phyloP scores from a whole-genome alignment of 805 yeast genomes.

The Wickerhamomyces kurtzmanii region DNA sequence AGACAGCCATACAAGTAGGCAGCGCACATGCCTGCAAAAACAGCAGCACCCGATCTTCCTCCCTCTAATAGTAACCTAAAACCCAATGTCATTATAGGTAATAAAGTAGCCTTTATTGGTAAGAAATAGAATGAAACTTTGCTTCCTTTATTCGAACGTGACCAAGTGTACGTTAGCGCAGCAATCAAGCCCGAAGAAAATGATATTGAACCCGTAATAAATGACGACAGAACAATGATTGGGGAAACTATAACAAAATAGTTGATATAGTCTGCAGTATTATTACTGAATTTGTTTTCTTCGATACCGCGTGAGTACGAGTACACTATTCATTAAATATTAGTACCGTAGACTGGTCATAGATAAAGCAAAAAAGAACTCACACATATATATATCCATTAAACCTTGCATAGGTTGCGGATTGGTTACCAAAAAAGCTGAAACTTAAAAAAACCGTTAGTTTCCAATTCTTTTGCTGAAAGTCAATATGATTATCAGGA shows the following conservation, averaged over 20 bases:
- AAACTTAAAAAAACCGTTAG: too few relatives aligned
- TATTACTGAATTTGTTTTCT: slow-evolving; percentile 34
- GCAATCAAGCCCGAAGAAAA: slow-evolving; percentile 33
- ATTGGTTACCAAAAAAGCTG: slow-evolving; percentile 36
- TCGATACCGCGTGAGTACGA: slow-evolving; percentile 49
- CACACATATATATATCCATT: slow-evolving; percentile 46
- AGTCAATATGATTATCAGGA: too few relatives aligned
- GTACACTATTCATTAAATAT: too few relatives aligned
- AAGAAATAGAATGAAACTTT: slow-evolving; percentile 42
- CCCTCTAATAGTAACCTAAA: slow-evolving; percentile 36
- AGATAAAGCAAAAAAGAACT: too few relatives aligned
- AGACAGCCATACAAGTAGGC: slow-evolving; percentile 54
- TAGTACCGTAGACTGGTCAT: too few relatives aligned
- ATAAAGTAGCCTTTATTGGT: slow-evolving; percentile 47
- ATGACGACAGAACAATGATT: slow-evolving; percentile 26
- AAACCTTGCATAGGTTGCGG: slow-evolving; percentile 32
- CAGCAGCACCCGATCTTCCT: slow-evolving; percentile 24
- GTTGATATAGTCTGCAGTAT: slow-evolving; percentile 47
- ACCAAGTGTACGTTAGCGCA: slow-evolving; percentile 53
- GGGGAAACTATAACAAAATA: slow-evolving; percentile 41
- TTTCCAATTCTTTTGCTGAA: too few relatives aligned
- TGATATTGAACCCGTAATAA: slow-evolving; percentile 18
- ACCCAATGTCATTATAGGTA: slow-evolving; percentile 39
- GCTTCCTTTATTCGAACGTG: slow-evolving; percentile 39
- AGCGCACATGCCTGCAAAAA: slow-evolving; percentile 39